Evolutionary conservation across 257 asterid species (phyloP).

Genomic region (Primulina tabacum): DNA sequence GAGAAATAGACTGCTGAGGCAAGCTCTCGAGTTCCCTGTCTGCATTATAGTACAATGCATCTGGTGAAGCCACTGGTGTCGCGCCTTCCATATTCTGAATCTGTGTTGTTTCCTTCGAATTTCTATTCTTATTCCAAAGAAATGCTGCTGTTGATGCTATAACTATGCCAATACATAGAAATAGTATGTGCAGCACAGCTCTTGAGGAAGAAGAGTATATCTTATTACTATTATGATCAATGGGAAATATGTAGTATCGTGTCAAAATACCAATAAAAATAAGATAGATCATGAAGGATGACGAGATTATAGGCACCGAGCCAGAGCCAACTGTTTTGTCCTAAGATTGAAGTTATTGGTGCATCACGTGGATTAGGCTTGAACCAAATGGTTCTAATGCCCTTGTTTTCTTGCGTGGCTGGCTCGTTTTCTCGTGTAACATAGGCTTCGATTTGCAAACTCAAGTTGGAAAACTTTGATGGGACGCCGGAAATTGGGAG

Average conservation of each 20-base stretch:
- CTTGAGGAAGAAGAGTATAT: conserved; percentile 38
- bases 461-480: conserved; percentile 32
- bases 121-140: conserved; percentile 51
- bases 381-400: conserved; percentile 45
- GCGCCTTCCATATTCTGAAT: conserved; percentile 60
- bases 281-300: conserved; percentile 64
- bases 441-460: conserved; percentile 57
- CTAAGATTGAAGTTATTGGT: conserved; percentile 56
- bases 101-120: conserved; percentile 40
- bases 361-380: conserved; percentile 52
- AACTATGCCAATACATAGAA: conserved; percentile 47
- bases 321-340: conserved; percentile 64
- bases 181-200: conserved; percentile 37
- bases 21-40: conserved; percentile 79
- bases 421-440: conserved; percentile 61
- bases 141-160: conserved; percentile 43
- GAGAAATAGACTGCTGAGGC: conserved; percentile 46
- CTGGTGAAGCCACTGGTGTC: conserved; percentile 55
- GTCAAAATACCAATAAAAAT: conserved; percentile 45
- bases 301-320: conserved; percentile 55
- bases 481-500: conserved; percentile 55
- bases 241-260: conserved; percentile 55
- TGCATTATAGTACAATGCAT: conserved; percentile 46
- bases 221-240: conserved; percentile 51
- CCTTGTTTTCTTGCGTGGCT: conserved; percentile 23